Percentiles rank a stretch among this genome's conserved stretches.
Conservation (phyloP, 2,329 filamentous ascomycete species). For the Apiospora aurea region DNA sequence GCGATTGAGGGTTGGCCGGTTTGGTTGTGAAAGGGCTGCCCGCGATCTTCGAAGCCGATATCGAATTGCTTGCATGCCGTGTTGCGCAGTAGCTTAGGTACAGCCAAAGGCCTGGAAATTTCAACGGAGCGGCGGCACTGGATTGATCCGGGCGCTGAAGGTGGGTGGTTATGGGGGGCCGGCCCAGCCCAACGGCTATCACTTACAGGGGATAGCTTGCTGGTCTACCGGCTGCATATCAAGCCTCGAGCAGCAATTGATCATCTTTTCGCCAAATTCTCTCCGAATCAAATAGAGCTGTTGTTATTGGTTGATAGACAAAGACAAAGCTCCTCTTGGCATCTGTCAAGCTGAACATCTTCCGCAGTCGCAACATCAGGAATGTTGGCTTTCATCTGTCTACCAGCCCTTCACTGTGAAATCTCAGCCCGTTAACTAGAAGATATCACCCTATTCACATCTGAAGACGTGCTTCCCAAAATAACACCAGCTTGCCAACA, state of each 20-base stretch:
- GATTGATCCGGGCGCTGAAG: constrained; percentile 2
- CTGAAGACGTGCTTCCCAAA: neutral
- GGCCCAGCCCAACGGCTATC: neutral
- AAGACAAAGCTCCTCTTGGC: neutral
- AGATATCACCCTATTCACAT: too few relatives aligned
- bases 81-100: constrained; percentile 11
- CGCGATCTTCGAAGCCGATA: neutral
- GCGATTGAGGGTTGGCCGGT: neutral
- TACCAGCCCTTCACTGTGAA: neutral
- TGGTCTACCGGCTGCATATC: neutral
- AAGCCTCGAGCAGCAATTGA: neutral
- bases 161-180: too few relatives aligned
- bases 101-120: neutral
- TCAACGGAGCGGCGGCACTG: constrained; percentile 5
- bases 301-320: neutral
- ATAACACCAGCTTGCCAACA: neutral
- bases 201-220: neutral
- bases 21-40: neutral
- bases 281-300: neutral
- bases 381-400: neutral
- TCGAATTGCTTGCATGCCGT: neutral
- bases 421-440: neutral
- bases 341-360: neutral
- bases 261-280: neutral
- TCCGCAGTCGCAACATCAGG: neutral